A percentile compares a stretch with the other conserved stretches of the same genome.
Conservation (phyloP, 2,329 filamentous ascomycete species). For the Calonectria fujianensis region DNA sequence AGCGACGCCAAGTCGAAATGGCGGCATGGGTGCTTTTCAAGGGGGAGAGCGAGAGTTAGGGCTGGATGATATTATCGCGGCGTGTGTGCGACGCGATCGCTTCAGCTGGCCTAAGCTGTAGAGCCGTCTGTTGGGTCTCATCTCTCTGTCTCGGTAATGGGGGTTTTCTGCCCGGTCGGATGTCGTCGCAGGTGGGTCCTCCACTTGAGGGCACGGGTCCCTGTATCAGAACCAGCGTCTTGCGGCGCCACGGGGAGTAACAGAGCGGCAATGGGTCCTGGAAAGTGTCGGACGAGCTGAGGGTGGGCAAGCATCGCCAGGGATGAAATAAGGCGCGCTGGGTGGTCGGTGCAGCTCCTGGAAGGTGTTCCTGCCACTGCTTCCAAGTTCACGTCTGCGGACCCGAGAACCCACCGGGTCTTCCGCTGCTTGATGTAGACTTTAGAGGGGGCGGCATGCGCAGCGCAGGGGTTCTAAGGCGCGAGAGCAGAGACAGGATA, state of each 20-base stretch:
- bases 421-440: constrained; percentile 40
- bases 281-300: constrained; percentile 12
- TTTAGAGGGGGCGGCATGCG: neutral
- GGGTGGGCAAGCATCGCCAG: neutral
- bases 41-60: neutral
- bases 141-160: constrained; percentile 52
- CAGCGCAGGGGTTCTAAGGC: neutral
- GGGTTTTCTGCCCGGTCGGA: constrained; percentile 55
- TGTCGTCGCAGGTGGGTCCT: constrained; percentile 60
- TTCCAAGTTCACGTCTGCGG: constrained; percentile 45
- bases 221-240: constrained; percentile 50
- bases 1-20: constrained; percentile 6
- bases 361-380: constrained; percentile 26
- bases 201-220: constrained; percentile 52
- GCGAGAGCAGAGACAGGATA: neutral
- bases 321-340: neutral
- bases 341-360: neutral
- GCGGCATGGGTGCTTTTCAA: neutral
- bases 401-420: constrained; percentile 55
- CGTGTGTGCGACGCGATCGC: constrained; percentile 22
- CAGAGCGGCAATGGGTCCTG: constrained; percentile 26
- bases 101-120: constrained; percentile 2
- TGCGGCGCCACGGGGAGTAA: constrained; percentile 45
- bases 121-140: constrained; percentile 30
- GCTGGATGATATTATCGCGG: neutral